phyloP scores from a whole-genome alignment of 1,284 basidiomycete genomes.

The Peniophora sp. region DNA sequence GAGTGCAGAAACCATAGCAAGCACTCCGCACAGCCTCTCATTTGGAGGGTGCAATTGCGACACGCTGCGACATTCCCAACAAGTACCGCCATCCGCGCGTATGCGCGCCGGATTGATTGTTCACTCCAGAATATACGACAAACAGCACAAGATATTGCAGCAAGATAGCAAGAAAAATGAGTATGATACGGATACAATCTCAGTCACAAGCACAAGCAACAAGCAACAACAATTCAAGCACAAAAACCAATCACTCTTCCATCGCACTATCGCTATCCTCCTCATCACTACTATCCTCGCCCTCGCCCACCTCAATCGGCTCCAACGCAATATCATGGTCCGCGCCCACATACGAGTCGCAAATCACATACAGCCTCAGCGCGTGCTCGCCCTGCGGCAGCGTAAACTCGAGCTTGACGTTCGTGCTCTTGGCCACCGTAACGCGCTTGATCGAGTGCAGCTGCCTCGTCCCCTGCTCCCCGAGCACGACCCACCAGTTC shows the following conservation, averaged over 20 bases:
- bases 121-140: too few relatives aligned
- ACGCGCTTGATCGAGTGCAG: slow-evolving; percentile 94
- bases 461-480: slow-evolving; percentile 67
- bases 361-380: slow-evolving; percentile 88
- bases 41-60: too few relatives aligned
- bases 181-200: too few relatives aligned
- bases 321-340: slow-evolving; percentile 86
- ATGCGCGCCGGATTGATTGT: too few relatives aligned
- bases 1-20: too few relatives aligned
- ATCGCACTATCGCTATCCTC: slow-evolving; percentile 42
- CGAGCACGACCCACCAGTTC: slow-evolving; percentile 97
- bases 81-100: too few relatives aligned
- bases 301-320: slow-evolving; percentile 78
- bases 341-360: slow-evolving; percentile 85
- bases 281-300: slow-evolving; percentile 75
- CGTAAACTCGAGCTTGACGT: slow-evolving; percentile 84
- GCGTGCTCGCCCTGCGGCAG: slow-evolving; percentile 77
- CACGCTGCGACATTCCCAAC: too few relatives aligned
- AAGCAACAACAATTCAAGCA: background rate
- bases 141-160: too few relatives aligned
- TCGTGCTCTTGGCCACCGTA: slow-evolving; percentile 74
- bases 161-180: too few relatives aligned
- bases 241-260: slow-evolving; percentile 22
- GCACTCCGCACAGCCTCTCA: too few relatives aligned
- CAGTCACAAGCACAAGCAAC: too few relatives aligned